These are phyloP conservation scores for Fusarium guadeloupense DNA, from an alignment of 2,329 filamentous ascomycete species.

Conservation along the genomic window DNA sequence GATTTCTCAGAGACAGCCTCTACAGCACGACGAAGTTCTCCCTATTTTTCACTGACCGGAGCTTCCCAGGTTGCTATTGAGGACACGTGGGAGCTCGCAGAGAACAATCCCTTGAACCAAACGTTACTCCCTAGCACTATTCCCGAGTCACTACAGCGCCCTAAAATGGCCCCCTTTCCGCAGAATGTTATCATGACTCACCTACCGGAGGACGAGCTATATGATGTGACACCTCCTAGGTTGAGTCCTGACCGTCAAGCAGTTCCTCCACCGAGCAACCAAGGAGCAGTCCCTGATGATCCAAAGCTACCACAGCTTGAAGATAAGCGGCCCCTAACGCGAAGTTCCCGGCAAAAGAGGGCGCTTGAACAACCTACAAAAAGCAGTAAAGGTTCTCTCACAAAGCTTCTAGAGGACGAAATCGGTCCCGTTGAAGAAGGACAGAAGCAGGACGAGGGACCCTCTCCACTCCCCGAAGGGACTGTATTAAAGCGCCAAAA, in stretches of 20 bases:
- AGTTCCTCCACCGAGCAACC: neutral
- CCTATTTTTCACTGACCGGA: conserved; percentile 18
- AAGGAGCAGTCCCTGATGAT: neutral
- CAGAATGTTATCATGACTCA: conserved; percentile 19
- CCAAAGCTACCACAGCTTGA: neutral
- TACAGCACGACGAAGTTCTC: conserved; percentile 47
- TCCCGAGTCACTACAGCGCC: conserved; percentile 2
- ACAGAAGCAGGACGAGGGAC: neutral
- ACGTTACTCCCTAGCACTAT: neutral
- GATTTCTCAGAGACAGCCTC: conserved; percentile 52
- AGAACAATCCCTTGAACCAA: conserved; percentile 15
- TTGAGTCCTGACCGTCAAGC: neutral
- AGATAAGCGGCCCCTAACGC: neutral
- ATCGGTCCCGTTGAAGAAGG: neutral
- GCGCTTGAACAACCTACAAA: neutral
- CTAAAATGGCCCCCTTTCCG: neutral
- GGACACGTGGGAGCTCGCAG: conserved; percentile 28
- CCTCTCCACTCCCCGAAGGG: neutral
- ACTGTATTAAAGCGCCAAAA: neutral
- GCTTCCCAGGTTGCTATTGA: conserved; percentile 8
- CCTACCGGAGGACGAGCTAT: conserved; percentile 42
- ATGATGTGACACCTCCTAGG: conserved; percentile 40
- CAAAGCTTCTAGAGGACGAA: neutral
- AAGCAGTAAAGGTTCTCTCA: neutral
- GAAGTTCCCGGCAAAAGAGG: neutral